These are phyloP conservation scores for Vitis amurensis DNA, from an alignment of 164 flowering plant genomes.

Conservation along the genomic window DNA sequence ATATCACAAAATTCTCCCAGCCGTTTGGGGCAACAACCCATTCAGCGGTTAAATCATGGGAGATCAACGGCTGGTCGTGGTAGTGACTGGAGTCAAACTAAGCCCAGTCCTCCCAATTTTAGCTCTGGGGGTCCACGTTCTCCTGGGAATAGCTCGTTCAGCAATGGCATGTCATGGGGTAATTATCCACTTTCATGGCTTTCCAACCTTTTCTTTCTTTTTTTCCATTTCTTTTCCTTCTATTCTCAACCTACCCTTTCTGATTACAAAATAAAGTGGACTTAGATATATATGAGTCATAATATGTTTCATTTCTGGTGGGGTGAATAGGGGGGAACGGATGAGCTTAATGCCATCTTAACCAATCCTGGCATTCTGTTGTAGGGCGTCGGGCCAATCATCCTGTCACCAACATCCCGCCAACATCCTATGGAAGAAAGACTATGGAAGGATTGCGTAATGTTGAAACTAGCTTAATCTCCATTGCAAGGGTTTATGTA, in stretches of 20 bases:
- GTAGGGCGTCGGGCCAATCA: slow-evolving; percentile 69
- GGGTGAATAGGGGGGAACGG: neutral
- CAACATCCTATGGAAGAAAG: slow-evolving; percentile 69
- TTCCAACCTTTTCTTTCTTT: neutral
- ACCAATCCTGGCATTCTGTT: slow-evolving; percentile 21
- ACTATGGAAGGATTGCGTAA: slow-evolving; percentile 62
- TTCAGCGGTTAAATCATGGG: slow-evolving; percentile 51
- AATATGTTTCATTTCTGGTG: neutral
- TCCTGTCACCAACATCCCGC: slow-evolving; percentile 52
- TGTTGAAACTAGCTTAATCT: slow-evolving; percentile 10
- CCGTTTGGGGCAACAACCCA: slow-evolving; percentile 73
- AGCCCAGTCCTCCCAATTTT: slow-evolving; percentile 43
- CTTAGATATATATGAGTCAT: too few relatives aligned
- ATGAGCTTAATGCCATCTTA: slow-evolving; percentile 8
- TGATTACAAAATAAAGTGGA: too few relatives aligned
- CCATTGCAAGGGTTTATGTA: slow-evolving; percentile 14
- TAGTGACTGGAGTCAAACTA: slow-evolving; percentile 56
- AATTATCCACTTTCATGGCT: slow-evolving; percentile 13
- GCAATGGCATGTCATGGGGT: slow-evolving; percentile 73
- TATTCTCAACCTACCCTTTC: neutral
- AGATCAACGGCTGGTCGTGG: slow-evolving; percentile 42
- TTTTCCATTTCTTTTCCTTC: neutral
- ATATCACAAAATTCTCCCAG: slow-evolving; percentile 65
- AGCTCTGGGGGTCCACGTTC: slow-evolving; percentile 55
- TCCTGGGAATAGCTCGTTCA: slow-evolving; percentile 49